phyloP scores from a whole-genome alignment of 1,139 yeast genomes.

The Kodamaea anthophila region DNA sequence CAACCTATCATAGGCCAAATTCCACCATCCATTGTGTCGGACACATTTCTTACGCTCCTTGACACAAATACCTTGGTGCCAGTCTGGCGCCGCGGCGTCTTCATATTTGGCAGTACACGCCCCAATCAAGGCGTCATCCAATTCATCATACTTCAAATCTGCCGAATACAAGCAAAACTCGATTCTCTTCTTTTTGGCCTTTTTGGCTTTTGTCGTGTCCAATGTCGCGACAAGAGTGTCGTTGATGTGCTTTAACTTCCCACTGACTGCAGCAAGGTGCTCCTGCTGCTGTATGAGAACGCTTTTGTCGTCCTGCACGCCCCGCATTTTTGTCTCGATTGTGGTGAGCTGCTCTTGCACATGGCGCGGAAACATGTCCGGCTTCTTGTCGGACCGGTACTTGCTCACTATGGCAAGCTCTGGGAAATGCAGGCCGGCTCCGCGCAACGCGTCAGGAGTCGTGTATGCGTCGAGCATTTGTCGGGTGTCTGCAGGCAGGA shows the following conservation, averaged over 20 bases:
- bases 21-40: conserved; percentile 65
- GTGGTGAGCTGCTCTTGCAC: no score
- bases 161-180: conserved; percentile 32
- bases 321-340: conserved; percentile 16
- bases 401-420: conserved; percentile 31
- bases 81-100: conserved; percentile 12
- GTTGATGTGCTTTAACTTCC: conserved; percentile 31
- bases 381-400: conserved; percentile 23
- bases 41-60: conserved; percentile 62
- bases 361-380: conserved; percentile 27
- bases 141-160: conserved; percentile 2
- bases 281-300: conserved; percentile 7
- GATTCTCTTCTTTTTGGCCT: conserved; percentile 21
- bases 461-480: conserved; percentile 11
- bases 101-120: conserved; percentile 14
- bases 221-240: conserved; percentile 19
- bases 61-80: conserved; percentile 39
- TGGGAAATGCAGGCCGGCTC: conserved; percentile 32
- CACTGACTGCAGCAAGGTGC: conserved; percentile 25
- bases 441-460: conserved; percentile 15
- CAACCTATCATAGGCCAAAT: conserved; percentile 43
- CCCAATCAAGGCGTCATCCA: conserved; percentile 12
- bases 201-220: conserved; percentile 15
- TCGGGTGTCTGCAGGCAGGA: conserved; percentile 4
- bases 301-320: conserved; percentile 15